Evolutionary conservation across 1,284 basidiomycete genomes (phyloP).

Genomic region (Ganoderma meredithae): DNA sequence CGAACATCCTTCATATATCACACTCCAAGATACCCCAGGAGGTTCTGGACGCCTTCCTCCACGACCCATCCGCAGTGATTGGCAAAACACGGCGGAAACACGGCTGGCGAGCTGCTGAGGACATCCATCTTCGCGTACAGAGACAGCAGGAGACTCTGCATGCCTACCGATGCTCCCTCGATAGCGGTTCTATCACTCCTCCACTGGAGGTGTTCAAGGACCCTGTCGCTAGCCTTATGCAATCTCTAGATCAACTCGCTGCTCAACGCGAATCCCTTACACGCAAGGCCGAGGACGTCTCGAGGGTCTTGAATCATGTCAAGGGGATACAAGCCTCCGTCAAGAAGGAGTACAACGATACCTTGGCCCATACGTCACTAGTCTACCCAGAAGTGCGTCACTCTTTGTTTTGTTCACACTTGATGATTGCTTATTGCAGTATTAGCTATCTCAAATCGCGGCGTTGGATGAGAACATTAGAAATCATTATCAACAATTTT

Average conservation of each 20-base stretch:
- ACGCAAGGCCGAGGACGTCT: constrained; percentile 55
- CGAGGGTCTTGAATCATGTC: constrained; percentile 53
- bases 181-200: constrained; percentile 13
- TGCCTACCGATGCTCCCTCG: constrained; percentile 45
- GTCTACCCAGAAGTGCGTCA: constrained; percentile 73
- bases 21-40: constrained; percentile 63
- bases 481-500: constrained; percentile 77
- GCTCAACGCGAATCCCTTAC: constrained; percentile 48
- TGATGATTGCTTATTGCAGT: constrained; percentile 8
- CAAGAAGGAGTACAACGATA: constrained; percentile 71
- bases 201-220: constrained; percentile 58
- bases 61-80: constrained; percentile 77
- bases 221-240: constrained; percentile 55
- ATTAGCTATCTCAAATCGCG: constrained; percentile 69
- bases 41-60: constrained; percentile 72
- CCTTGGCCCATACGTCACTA: constrained; percentile 71
- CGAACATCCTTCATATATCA: constrained; percentile 53
- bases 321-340: constrained; percentile 60
- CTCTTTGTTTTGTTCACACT: not conserved
- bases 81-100: constrained; percentile 60
- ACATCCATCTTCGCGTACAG: constrained; percentile 66
- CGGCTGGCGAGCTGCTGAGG: constrained; percentile 76
- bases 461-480: constrained; percentile 77
- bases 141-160: constrained; percentile 65
- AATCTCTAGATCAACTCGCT: constrained; percentile 51